Conservation (phyloP, 208 protist genomes). For the Leishmania martiniquensis region DNA sequence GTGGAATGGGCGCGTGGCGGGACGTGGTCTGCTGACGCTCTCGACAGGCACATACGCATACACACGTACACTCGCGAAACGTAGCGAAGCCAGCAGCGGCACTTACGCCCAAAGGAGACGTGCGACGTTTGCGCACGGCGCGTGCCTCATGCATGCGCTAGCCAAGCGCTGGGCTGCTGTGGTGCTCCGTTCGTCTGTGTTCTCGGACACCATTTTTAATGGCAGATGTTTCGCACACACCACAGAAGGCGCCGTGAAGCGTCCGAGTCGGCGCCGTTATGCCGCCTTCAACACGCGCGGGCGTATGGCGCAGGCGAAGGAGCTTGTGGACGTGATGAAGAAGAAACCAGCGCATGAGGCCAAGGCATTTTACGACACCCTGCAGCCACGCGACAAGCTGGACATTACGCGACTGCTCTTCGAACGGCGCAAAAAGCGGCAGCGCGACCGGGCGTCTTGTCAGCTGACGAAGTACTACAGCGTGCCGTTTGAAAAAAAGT, state of each 20-base stretch:
- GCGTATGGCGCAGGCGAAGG: conserved; percentile 44
- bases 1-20: not conserved
- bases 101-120: not conserved
- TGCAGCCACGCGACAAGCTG: conserved; percentile 70
- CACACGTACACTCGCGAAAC: not conserved
- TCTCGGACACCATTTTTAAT: not conserved
- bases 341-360: conserved; percentile 30
- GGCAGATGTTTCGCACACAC: conserved; percentile 1
- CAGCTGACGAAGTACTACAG: conserved; percentile 66
- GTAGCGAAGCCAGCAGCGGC: not conserved
- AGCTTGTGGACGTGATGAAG: conserved; percentile 60
- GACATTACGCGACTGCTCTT: conserved; percentile 67
- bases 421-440: conserved; percentile 34
- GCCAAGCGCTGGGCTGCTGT: not conserved
- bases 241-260: conserved; percentile 4
- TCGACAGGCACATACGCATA: too few species aligned
- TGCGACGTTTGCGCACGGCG: not conserved
- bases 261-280: conserved; percentile 59
- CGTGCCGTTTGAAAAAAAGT: conserved; percentile 59
- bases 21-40: not conserved
- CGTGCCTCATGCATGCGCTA: not conserved
- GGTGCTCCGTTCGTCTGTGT: not conserved
- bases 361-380: conserved; percentile 39
- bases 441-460: conserved; percentile 17
- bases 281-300: conserved; percentile 66